A percentile compares a stretch with the other conserved stretches of the same genome.
phyloP scores from a whole-genome alignment of 208 protist species.

The Crithidia fasciculata region DNA sequence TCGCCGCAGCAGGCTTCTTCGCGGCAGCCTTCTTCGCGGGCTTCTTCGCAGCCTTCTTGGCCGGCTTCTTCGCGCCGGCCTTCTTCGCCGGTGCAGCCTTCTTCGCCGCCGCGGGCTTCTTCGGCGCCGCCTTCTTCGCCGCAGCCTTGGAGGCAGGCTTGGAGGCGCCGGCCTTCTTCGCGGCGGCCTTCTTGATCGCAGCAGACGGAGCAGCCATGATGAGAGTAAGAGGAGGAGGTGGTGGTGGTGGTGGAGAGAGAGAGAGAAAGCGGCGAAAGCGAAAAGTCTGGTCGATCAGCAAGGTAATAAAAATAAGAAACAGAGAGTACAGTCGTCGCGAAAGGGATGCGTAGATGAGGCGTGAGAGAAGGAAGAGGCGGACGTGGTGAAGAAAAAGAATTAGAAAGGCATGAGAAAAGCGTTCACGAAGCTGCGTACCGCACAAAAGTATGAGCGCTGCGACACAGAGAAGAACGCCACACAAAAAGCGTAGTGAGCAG shows the following conservation, averaged over 20 bases:
- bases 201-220: conserved; percentile 25
- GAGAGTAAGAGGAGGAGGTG: not conserved
- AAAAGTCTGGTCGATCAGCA: not conserved
- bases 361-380: too few species aligned
- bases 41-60: conserved; percentile 17
- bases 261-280: not conserved
- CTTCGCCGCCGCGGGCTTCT: too few species aligned
- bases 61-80: conserved; percentile 1
- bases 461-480: too few species aligned
- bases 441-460: too few species aligned
- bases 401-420: too few species aligned
- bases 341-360: too few species aligned
- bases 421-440: too few species aligned
- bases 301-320: not conserved
- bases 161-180: conserved; percentile 29
- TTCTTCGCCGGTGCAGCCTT: conserved; percentile 35
- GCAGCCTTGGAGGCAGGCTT: conserved; percentile 31
- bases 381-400: too few species aligned
- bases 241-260: not conserved
- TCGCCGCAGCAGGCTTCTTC: conserved; percentile 11
- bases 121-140: conserved; percentile 20
- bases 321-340: not conserved
- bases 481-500: too few species aligned
- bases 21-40: conserved; percentile 29
- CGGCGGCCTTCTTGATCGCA: conserved; percentile 29